Base-by-base conservation (phyloP, 2,329 filamentous ascomycete species). In the Alternaria sp. region DNA sequence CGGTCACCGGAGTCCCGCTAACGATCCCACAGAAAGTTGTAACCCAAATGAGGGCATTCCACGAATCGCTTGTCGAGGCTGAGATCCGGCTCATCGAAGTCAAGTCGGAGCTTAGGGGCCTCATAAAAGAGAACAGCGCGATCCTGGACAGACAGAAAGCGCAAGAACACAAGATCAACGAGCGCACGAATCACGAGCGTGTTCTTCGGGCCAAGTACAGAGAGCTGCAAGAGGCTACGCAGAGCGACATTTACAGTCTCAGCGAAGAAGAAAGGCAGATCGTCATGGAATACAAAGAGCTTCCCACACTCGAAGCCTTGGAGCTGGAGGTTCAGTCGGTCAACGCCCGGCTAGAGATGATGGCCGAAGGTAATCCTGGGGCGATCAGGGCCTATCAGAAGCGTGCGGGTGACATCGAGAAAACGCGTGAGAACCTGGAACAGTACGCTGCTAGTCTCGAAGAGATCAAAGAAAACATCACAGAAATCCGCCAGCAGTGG, bases 51-150 rank as follows among this genome's bases (percentile, higher is more conserved):
- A 87, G 88, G 13, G 79, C 83, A 52, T 84, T 88, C 6, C 88
- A 91, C 56, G 85, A 90, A 49, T 85, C 86, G 13, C 81, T 93
- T 11, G 79, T 94, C 15, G 89, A 94, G 71, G 88, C 87, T 2
- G 87, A 92, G 68, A 85, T 97, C 47, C 85, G 89, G 64, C 82
- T 87, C 1, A 86, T 96, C 28, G 96, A 99, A 82, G 94, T 93
- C 1, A 79, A 84, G n/a, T 97, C 93, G 0, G 96, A 99, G 72
- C 79, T 91, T 3, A 84, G 88, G 47, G 87, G 87, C 6, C 83
- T 97, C n/a, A 87, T 88, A 70, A 82, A 83, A 15, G 89, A 89
- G 61, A 93, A 93, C 57, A 28, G 64, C 54, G 40, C 69, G 1
- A 72, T 79, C 12, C 25, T 72, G 1, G 45, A 68, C 77, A 83